Base-by-base conservation (phyloP, 2,329 filamentous ascomycete genomes). In the Penicillium sp. region DNA sequence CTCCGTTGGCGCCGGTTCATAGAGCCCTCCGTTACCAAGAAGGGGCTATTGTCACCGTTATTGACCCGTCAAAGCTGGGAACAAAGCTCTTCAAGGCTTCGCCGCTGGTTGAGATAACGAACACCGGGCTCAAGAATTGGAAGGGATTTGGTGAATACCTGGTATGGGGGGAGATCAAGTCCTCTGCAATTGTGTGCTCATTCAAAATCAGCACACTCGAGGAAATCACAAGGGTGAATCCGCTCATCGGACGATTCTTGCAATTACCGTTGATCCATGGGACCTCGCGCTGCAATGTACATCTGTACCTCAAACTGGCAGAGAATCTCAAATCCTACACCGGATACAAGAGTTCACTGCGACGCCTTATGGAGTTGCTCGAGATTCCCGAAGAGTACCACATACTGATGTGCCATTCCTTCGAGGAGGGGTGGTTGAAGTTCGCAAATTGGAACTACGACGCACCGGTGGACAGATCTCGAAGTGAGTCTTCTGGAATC, bases 141-240 rank as follows among this genome's bases (percentile, higher is more conserved):
- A 46, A 50, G 7, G 60, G 54, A 0, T 72, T 70, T n/a, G 66
- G 64, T 0, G 73, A 75, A 17, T 74, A 61, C 32, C 49, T 71
- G 0, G 51, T 74, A 1, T 75, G 73, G 73, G 65, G 68, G 0
- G 44, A 49, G 1, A 56, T 74, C 0, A 55, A 62, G 0, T 20
- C 51, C 0, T 17, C 55, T 2, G 66, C 69, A 2, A 70, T 75
- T 7, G 42, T 69, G 7, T 58, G 56, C 9, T 61, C 63, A 0
- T 65, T 73, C 12, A 56, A 63, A 2, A 59, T 69, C 1, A 53
- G 50, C 1, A 43, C 48, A 0, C 33, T 75, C 1, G 26, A 65
- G 7, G 7, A 45, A 2, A 61, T 69, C 17, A 52, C 58, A 2
- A 17, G 34, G 0, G 21, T 46, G 1, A 15, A 61, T 29, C 12